Conservation (phyloP, 2,329 filamentous ascomycete genomes). For the Scorias spongiosa region DNA sequence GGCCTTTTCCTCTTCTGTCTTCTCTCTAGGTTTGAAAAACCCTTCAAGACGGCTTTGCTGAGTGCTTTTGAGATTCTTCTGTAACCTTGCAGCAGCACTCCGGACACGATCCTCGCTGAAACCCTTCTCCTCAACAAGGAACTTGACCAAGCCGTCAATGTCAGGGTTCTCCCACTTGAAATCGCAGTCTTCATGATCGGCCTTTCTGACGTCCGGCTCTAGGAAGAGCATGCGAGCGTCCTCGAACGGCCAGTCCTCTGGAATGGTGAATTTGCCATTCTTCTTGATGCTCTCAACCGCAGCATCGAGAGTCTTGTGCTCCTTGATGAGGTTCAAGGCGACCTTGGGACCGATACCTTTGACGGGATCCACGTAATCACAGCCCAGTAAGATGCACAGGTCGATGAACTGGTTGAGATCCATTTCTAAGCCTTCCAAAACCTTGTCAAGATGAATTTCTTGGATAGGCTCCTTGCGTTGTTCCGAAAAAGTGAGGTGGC, state of each 20-base stretch:
- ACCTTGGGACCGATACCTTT: conserved; percentile 88
- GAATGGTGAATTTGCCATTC: conserved; percentile 67
- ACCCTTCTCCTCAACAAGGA: conserved; percentile 83
- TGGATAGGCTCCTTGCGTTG: conserved; percentile 95
- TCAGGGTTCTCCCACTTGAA: conserved; percentile 98
- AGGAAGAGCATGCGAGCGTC: conserved; percentile 89
- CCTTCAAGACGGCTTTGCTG: conserved; percentile 88
- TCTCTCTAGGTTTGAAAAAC: conserved; percentile 88
- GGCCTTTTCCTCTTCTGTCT: conserved; percentile 74
- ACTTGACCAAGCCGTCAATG: conserved; percentile 75
- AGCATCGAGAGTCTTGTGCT: conserved; percentile 75
- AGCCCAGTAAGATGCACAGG: conserved; percentile 91
- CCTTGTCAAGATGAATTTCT: conserved; percentile 78
- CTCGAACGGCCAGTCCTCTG: conserved; percentile 91
- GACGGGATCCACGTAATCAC: conserved; percentile 93
- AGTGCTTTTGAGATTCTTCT: conserved; percentile 80
- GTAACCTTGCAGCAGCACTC: conserved; percentile 57
- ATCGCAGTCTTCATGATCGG: conserved; percentile 76
- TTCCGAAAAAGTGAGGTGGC: conserved; percentile 93
- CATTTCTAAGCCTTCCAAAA: conserved; percentile 77
- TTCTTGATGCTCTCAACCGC: conserved; percentile 68
- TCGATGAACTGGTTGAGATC: conserved; percentile 86
- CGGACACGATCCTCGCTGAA: conserved; percentile 93
- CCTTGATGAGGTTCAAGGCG: conserved; percentile 83
- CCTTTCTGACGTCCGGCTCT: conserved; percentile 70